Evolutionary conservation across 441 rosid species (phyloP).

Genomic region (Erodium texanum): DNA sequence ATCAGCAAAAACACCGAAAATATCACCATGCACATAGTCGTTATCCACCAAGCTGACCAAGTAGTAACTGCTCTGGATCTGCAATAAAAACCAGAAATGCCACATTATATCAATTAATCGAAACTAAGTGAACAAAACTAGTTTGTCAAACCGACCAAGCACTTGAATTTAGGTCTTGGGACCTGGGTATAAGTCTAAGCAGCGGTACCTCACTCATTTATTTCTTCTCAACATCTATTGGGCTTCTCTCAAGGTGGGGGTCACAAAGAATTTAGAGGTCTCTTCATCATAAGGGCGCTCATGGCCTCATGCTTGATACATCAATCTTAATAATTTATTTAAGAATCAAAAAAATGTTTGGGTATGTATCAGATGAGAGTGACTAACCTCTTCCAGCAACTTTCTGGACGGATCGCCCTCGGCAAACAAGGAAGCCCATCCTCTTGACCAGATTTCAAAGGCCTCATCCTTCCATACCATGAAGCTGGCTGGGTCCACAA

Average conservation of each 20-base stretch:
- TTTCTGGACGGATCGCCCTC: conserved; percentile 60
- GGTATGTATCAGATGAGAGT: neutral
- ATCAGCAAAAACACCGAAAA: conserved; percentile 59
- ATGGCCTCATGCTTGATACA: no score
- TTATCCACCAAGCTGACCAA: conserved; percentile 94
- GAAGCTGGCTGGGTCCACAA: conserved; percentile 88
- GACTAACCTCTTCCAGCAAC: conserved; percentile 62
- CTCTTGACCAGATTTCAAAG: conserved; percentile 77
- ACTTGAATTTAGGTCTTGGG: no score
- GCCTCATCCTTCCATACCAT: conserved; percentile 95
- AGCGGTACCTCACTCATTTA: no score
- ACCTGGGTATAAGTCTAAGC: no score
- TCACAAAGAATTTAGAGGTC: no score
- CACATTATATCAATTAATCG: neutral
- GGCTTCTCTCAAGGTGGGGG: no score
- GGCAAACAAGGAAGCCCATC: conserved; percentile 72
- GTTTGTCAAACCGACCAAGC: no score
- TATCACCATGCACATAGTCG: conserved; percentile 62
- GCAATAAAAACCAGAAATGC: conserved; percentile 21
- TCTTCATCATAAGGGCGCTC: no score
- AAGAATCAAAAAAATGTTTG: no score
- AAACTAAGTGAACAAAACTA: neutral
- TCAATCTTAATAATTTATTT: no score
- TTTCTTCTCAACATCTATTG: no score
- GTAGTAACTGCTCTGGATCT: conserved; percentile 72